Evolutionary conservation across 139 green algal genomes (phyloP).

Genomic region (Chlorella sp.): DNA sequence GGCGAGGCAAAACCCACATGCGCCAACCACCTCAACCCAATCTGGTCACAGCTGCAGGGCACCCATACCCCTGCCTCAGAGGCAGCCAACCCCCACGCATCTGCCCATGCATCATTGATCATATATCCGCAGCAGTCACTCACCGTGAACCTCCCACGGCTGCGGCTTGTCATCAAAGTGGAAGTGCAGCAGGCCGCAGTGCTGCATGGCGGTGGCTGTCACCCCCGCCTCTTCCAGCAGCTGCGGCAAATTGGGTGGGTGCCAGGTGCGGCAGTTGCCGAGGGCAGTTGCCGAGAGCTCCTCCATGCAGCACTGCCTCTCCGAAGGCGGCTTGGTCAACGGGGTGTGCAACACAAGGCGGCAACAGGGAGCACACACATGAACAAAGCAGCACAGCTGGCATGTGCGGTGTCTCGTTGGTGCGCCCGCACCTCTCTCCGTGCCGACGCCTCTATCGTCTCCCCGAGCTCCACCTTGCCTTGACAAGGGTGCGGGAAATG

Average conservation of each 20-base stretch:
- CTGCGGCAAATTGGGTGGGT: slow-evolving; percentile 26
- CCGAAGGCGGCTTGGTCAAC: too few relatives aligned
- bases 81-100: too few relatives aligned
- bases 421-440: slow-evolving; percentile 39
- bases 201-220: slow-evolving; percentile 17
- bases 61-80: too few relatives aligned
- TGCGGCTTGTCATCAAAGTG: slow-evolving; percentile 57
- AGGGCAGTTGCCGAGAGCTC: not conserved
- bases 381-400: too few relatives aligned
- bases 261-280: not conserved
- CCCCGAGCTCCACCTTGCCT: slow-evolving; percentile 56
- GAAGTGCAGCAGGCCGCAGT: slow-evolving; percentile 59
- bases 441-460: slow-evolving; percentile 51
- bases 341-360: not conserved
- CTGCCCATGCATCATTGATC: too few relatives aligned
- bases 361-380: not conserved
- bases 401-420: too few relatives aligned
- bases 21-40: too few relatives aligned
- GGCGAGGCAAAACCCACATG: too few relatives aligned
- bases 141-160: slow-evolving; percentile 63
- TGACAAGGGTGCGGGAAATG: not conserved
- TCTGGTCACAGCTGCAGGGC: too few relatives aligned
- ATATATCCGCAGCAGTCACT: not conserved
- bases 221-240: slow-evolving; percentile 60
- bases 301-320: not conserved